Evolutionary conservation across 345 rosid genomes (phyloP).

Genomic region (Salix dunnii): DNA sequence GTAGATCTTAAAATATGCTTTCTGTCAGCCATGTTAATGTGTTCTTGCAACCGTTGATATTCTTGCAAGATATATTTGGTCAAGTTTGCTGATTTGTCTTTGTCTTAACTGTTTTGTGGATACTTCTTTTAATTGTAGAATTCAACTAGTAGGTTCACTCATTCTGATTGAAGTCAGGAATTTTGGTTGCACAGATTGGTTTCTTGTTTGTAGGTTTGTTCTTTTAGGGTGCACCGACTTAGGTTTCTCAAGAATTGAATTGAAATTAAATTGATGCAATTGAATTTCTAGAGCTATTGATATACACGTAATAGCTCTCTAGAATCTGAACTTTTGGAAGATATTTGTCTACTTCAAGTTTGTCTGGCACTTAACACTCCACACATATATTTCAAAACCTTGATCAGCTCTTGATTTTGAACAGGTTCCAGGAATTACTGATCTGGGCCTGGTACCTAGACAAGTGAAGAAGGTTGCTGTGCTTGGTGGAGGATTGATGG

Average conservation of each 20-base stretch:
- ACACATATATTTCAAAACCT: neutral
- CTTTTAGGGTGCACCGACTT: neutral
- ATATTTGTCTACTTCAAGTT: neutral
- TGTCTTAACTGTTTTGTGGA: neutral
- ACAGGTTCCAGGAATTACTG: constrained; percentile 90
- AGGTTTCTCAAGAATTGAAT: neutral
- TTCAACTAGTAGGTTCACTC: neutral
- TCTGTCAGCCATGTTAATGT: neutral
- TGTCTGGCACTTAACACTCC: neutral
- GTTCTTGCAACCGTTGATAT: neutral
- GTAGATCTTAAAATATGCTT: neutral
- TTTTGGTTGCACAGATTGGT: neutral
- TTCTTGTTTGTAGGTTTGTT: neutral
- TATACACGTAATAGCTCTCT: neutral
- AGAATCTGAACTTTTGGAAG: neutral
- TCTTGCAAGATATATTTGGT: neutral
- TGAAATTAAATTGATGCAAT: neutral
- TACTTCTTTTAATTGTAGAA: neutral
- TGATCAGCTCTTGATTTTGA: neutral
- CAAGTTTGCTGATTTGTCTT: neutral
- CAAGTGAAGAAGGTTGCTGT: constrained; percentile 74
- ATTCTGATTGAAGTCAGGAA: neutral
- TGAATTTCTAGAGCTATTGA: neutral
- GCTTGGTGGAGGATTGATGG: constrained; percentile 97
- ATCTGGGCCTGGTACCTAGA: constrained; percentile 69